Evolutionary conservation across 331 rosid genomes (phyloP), one percentile per base, ranked within the genome.

Genomic region (Stylosanthes scabra): DNA sequence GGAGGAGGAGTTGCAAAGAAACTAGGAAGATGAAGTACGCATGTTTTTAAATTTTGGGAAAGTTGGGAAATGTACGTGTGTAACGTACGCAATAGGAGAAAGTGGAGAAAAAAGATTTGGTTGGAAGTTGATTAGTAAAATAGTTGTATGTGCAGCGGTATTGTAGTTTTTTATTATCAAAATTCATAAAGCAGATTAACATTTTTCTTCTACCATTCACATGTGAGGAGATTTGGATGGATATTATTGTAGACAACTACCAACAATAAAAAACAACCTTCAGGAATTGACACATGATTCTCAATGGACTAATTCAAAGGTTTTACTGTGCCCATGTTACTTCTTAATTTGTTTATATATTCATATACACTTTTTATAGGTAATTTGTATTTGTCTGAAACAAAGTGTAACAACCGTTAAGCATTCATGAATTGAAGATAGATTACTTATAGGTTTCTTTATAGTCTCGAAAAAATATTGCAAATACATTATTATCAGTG

Each of bases 351-450:
- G 5, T 51, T 51, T 11, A 3, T 54, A 68, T 34, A 28, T 46
- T 34, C 39, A 37, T 34, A 60, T 7, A 71, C 28, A 27, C 34
- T 59, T 11, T 60, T 60, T 59, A 9, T 29, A n/a, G 68, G 59
- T 47, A 29, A 59, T 37, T 59, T 72, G 69, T 60, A 59, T 37
- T 59, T 72, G 69, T 60, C 69, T n/a, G 34, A n/a, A 55, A 27
- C 15, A 13, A 10, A 7, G 67, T 34, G 5, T 28, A 7, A 59
- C 16, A 7, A 14, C 12, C 5, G 45, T n/a, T 44, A 34, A 71
- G 37, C 28, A 59, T 59, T 16, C 59, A 45, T 28, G 25, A 20
- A 20, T 20, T 20, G 25, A 20, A 20, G 25, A 20, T 20, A 20
- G 29, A 44, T 44, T 58, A 25, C 41, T 27, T 59, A 11, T 59